Evolutionary conservation across 345 rosid species (phyloP), one percentile per base, ranked within the genome.

Genomic region (Punica granatum): DNA sequence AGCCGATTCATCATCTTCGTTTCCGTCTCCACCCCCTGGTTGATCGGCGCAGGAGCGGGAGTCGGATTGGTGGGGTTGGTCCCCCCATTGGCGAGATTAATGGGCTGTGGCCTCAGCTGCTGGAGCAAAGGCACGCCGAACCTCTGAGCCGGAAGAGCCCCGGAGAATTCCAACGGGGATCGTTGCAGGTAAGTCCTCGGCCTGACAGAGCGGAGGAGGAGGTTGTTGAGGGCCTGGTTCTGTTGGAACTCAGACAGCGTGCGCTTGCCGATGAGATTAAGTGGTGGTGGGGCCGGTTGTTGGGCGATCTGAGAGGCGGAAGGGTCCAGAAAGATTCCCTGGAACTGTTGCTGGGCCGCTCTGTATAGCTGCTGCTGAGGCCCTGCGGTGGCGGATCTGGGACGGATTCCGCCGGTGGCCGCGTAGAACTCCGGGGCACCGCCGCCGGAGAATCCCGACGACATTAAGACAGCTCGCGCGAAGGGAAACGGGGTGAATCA

Each of bases 381-480:
- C 35, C 73, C 37, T 73, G 67, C 64, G 56, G 67, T 53, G 65
- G 63, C 25, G 41, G 76, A 54, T 64, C 69, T 44, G 60, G 73
- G 53, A 48, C 77, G 72, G 75, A 90, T 80, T 85, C 98, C 85
- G 70, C 82, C 87, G 6, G 72, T 36, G 42, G 77, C 82, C 19
- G 78, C 60, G 84, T 77, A 89, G 64, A 80, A 80, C 37, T 89
- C 92, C 63, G 82, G 83, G 0, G 60, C 30, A 26, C 83, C 84
- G 37, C 93, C 89, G 46, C 97, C 90, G 69, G 93, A 65, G 51
- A 80, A 90, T 33, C 92, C 96, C 75, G 97, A 93, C 28, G 95
- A 82, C 98, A 93, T 93, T 65, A 34, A 13, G 32, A 18, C 7
- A 21, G 49, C 18, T 10, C n/a, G 8, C 39, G 49, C 54, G 42